A percentile compares a stretch with the other conserved stretches of the same genome.
These are phyloP conservation scores for Curvularia verruculosa DNA, from an alignment of 2,329 filamentous ascomycete genomes.

Conservation along the genomic window DNA sequence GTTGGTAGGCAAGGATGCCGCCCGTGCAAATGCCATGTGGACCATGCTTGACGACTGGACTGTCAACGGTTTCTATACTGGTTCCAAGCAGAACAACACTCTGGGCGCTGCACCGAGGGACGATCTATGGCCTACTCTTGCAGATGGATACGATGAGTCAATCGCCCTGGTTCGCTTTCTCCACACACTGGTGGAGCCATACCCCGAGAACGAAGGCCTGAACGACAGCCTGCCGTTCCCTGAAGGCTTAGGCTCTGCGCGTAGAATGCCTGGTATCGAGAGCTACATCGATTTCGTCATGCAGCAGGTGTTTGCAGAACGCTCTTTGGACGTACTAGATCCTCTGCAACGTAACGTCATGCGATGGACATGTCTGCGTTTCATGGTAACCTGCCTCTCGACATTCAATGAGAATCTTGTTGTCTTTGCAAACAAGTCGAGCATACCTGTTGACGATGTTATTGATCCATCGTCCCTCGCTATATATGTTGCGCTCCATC, in stretches of 20 bases:
- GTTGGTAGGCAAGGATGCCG: conserved; percentile 72
- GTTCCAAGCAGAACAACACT: conserved; percentile 38
- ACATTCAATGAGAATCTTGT: conserved; percentile 96
- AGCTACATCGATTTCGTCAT: conserved; percentile 91
- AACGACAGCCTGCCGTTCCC: conserved; percentile 85
- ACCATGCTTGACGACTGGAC: conserved; percentile 79
- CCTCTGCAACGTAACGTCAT: conserved; percentile 73
- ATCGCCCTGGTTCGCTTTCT: conserved; percentile 83
- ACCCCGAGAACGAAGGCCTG: conserved; percentile 64
- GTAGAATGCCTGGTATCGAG: conserved; percentile 84
- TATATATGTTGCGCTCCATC: conserved; percentile 84
- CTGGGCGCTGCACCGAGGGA: conserved; percentile 34
- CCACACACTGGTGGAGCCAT: conserved; percentile 71
- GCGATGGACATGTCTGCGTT: conserved; percentile 80
- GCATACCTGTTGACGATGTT: conserved; percentile 73
- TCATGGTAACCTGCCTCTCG: conserved; percentile 76
- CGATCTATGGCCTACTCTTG: conserved; percentile 72
- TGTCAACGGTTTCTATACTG: conserved; percentile 42
- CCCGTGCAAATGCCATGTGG: conserved; percentile 79
- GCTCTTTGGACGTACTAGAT: conserved; percentile 66
- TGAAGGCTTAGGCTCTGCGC: conserved; percentile 77
- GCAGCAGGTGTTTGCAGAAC: conserved; percentile 75
- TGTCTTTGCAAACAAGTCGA: conserved; percentile 79
- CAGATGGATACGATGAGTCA: conserved; percentile 81
- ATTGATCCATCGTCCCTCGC: conserved; percentile 77